Evolutionary conservation across 352 stramenopile species (phyloP).

Genomic region (Globisporangium sylvaticum): DNA sequence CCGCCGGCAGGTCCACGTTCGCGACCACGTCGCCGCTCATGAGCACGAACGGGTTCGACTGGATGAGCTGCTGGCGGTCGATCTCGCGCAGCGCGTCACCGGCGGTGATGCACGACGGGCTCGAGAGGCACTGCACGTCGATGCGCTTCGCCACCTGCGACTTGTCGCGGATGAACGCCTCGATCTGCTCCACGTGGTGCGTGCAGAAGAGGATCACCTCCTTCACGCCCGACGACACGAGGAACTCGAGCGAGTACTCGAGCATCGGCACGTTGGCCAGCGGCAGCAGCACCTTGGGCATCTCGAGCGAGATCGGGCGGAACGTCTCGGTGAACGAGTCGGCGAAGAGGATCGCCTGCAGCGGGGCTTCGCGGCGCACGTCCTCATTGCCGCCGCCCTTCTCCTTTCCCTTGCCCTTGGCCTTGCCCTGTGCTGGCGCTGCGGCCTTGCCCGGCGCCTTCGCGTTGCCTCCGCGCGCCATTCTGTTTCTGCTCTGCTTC

Average conservation of each 20-base stretch:
- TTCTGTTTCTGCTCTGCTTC: constrained; percentile 5
- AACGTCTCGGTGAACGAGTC: constrained; percentile 95
- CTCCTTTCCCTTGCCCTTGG: constrained; percentile 9
- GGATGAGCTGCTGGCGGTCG: constrained; percentile 91
- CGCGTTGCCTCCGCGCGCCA: constrained; percentile 22
- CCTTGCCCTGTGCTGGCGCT: background rate
- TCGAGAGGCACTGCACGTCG: constrained; percentile 65
- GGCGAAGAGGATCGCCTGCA: constrained; percentile 97
- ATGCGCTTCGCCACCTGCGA: constrained; percentile 58
- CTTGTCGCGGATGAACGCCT: constrained; percentile 72
- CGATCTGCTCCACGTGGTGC: constrained; percentile 80
- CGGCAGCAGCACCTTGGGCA: constrained; percentile 93
- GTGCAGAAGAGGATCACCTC: constrained; percentile 96
- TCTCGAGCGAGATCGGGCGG: constrained; percentile 84
- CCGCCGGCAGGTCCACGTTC: constrained; percentile 91
- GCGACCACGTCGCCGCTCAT: constrained; percentile 96
- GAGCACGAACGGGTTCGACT: constrained; percentile 97
- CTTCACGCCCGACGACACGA: constrained; percentile 90
- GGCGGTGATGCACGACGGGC: constrained; percentile 83
- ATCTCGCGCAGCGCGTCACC: constrained; percentile 96
- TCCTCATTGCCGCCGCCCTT: constrained; percentile 45
- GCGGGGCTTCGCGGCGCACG: constrained; percentile 86
- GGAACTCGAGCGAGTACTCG: constrained; percentile 97
- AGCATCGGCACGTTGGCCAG: constrained; percentile 96
- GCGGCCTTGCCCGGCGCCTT: constrained; percentile 9